Base-by-base conservation (phyloP, 2,329 filamentous ascomycete genomes). In the Cordyceps farinosa region DNA sequence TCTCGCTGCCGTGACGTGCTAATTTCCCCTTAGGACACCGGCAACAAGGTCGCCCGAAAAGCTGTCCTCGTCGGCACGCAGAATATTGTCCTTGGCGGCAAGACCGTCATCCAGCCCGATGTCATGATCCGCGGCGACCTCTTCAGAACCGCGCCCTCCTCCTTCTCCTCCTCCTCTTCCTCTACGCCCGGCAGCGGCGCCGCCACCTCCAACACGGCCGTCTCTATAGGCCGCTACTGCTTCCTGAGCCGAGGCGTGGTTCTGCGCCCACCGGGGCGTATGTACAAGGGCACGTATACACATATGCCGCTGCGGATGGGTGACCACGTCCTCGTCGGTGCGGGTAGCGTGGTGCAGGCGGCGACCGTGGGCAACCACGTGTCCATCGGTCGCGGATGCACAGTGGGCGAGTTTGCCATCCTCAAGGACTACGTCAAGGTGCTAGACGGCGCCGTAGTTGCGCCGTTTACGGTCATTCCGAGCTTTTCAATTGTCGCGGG, bases 21-120 rank as follows among this genome's bases (percentile, higher is more conserved):
- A 32, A 68, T 59, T 36, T 27, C 42, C 51, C 32, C 40, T 27
- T 69, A 96, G 93, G 94, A 98, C 78, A 97, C 93, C 3, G 95
- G 95, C 69, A 99, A 99, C 84, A 98, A 98, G 80, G 95, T 99
- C 71, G 94, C 93, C 45, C 91, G 95, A 68, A 92, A 92, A 69
- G 91, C 92, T 66, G 88, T 90, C 73, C 91, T 99, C 69, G 90
- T 96, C 72, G 95, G 95, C 71, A 97, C 94, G 29, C 92, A 96
- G 70, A 96, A 98, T 78, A 98, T 99, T 78, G 97, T 97, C 77
- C 89, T 99, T 2, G 95, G 92, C 69, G 95, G 95, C 67, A 96
- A 92, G 78, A 96, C 93, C 1, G 92, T 98, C 66, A 96, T 99
- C 72, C 92, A 97, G 82, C 90, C 92, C 66, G 93, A 97, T 73